phyloP scores from a whole-genome alignment of 371 early-diverging fungal species.

The Basidiobolus meristosporus region DNA sequence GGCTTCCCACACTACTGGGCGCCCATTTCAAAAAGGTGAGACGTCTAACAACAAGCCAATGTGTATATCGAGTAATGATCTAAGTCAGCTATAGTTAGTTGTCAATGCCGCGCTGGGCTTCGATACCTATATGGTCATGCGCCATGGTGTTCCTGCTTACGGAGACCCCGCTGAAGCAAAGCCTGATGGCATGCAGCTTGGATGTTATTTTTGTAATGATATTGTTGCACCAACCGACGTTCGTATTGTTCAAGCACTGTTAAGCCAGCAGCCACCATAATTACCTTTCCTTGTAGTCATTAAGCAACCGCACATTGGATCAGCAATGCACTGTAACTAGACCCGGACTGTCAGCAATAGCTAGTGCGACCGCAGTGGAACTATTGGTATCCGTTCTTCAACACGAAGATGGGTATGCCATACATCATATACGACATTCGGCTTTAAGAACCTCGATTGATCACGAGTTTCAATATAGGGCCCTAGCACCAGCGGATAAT shows the following conservation, averaged over 20 bases:
- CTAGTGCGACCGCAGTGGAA: conserved; percentile 75
- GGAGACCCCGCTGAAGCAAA: conserved; percentile 4
- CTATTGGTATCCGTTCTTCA: conserved; percentile 72
- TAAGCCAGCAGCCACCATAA: background rate
- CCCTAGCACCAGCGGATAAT: conserved; percentile 14
- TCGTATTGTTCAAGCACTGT: conserved; percentile 9
- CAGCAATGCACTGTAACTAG: conserved; percentile 96
- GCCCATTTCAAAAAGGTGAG: conserved; percentile 25
- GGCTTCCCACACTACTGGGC: conserved; percentile 83
- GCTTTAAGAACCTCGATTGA: background rate
- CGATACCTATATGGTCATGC: conserved; percentile 89
- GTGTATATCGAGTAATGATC: background rate
- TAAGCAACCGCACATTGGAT: conserved; percentile 81
- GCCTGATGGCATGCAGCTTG: conserved; percentile 32
- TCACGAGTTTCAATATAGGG: conserved; percentile 3
- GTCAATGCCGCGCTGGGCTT: conserved; percentile 91
- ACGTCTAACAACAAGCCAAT: background rate
- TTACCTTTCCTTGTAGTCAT: conserved; percentile 29
- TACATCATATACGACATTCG: background rate
- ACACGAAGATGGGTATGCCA: conserved; percentile 50
- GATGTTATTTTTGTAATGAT: conserved; percentile 94
- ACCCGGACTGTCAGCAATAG: conserved; percentile 80
- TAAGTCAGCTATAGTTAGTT: conserved; percentile 25
- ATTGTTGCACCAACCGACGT: conserved; percentile 85
- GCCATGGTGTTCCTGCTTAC: conserved; percentile 54